Percentiles rank a stretch among this genome's conserved stretches.
These are phyloP conservation scores for Ophiorrhiza pumila DNA, from an alignment of 257 asterid species.

Conservation along the genomic window DNA sequence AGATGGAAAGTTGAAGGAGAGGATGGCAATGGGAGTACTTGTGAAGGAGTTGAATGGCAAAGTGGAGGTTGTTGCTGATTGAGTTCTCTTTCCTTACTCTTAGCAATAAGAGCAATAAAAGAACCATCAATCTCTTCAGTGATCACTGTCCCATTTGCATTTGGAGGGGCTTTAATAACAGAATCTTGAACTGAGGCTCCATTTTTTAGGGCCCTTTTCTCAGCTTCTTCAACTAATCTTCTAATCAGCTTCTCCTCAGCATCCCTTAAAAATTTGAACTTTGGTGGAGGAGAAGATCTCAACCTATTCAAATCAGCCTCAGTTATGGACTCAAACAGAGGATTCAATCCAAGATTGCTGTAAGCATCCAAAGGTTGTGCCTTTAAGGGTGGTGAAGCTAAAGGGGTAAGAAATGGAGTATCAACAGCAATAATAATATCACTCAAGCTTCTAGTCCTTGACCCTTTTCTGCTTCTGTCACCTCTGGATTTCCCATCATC, in stretches of 20 bases:
- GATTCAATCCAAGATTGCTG: constrained; percentile 63
- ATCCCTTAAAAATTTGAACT: constrained; percentile 82
- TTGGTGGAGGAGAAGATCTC: constrained; percentile 94
- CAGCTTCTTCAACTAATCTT: constrained; percentile 51
- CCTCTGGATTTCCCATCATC: constrained; percentile 62
- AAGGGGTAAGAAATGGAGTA: constrained; percentile 47
- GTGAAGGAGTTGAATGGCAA: constrained; percentile 34
- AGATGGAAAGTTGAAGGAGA: constrained; percentile 40
- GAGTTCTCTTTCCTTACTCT: constrained; percentile 34
- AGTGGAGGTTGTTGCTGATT: constrained; percentile 18
- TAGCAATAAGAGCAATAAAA: constrained; percentile 35
- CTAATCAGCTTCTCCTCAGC: constrained; percentile 85
- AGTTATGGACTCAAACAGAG: constrained; percentile 63
- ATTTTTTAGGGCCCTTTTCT: constrained; percentile 27
- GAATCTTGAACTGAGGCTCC: constrained; percentile 25
- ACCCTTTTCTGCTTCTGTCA: constrained; percentile 53
- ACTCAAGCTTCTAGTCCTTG: constrained; percentile 68
- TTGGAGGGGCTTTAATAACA: constrained; percentile 1
- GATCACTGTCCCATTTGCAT: constrained; percentile 18
- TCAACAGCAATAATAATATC: constrained; percentile 48
- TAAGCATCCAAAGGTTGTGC: constrained; percentile 41
- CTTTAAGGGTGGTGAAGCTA: constrained; percentile 67
- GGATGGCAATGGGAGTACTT: constrained; percentile 64
- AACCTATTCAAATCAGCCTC: constrained; percentile 54
- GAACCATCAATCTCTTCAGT: constrained; percentile 38